phyloP scores from a whole-genome alignment of 2,329 filamentous ascomycete species.

The Ophiostoma sp. region DNA sequence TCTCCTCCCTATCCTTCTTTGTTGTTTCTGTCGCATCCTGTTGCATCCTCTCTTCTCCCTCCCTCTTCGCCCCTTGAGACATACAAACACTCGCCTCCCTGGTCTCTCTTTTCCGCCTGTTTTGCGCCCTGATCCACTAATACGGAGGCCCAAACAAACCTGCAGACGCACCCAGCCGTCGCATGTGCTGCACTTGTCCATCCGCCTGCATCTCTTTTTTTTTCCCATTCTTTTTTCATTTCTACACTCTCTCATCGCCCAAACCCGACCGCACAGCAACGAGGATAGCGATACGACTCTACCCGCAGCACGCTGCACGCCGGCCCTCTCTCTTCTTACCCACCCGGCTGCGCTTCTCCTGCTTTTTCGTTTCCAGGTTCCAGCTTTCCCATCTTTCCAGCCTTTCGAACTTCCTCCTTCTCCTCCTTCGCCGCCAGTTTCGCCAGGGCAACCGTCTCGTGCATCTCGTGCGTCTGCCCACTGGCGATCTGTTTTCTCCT shows the following conservation, averaged over 20 bases:
- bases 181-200: conserved; percentile 19
- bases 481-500: conserved; percentile 9
- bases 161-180: conserved; percentile 17
- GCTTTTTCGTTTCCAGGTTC: not conserved
- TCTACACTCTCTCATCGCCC: not conserved
- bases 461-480: conserved; percentile 16
- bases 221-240: not conserved
- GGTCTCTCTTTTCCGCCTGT: not conserved
- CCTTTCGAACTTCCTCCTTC: not conserved
- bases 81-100: not conserved
- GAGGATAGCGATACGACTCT: conserved; percentile 16
- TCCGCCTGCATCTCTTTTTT: not conserved
- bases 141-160: conserved; percentile 16
- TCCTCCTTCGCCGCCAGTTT: conserved; percentile 21
- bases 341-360: conserved; percentile 1
- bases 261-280: conserved; percentile 1
- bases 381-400: not conserved
- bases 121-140: conserved; percentile 13
- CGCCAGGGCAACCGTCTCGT: conserved; percentile 22
- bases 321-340: not conserved
- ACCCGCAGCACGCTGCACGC: conserved; percentile 11
- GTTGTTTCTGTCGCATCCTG: not conserved
- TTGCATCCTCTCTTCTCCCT: not conserved
- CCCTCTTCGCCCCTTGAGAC: conserved; percentile 1
- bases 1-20: not conserved